phyloP scores from a whole-genome alignment of 2,329 filamentous ascomycete species.

The Mycosphaerella sp. region DNA sequence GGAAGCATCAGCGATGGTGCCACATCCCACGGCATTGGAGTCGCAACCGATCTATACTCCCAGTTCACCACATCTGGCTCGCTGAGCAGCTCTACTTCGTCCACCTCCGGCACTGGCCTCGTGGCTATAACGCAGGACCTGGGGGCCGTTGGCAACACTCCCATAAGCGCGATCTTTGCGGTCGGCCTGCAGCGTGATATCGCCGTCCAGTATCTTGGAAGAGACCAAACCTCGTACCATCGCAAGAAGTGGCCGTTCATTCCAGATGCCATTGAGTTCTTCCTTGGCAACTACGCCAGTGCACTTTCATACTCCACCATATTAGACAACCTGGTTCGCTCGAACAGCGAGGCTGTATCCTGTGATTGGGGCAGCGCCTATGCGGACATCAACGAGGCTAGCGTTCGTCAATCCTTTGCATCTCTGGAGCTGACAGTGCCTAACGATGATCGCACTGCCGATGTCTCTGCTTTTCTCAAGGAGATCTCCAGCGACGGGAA shows the following conservation, averaged over 20 bases:
- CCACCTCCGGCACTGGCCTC: constrained; percentile 15
- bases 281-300: background rate
- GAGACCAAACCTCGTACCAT: background rate
- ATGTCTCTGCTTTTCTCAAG: constrained; percentile 46
- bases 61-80: constrained; percentile 15
- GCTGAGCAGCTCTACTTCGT: constrained; percentile 1
- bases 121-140: constrained; percentile 2
- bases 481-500: constrained; percentile 46
- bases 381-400: constrained; percentile 28
- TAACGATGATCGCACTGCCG: constrained; percentile 15
- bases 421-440: constrained; percentile 28
- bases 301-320: constrained; percentile 13
- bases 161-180: background rate
- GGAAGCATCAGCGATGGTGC: constrained; percentile 3
- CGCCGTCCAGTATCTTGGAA: background rate
- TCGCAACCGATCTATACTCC: constrained; percentile 9
- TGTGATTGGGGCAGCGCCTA: constrained; percentile 24
- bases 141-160: background rate
- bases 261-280: background rate
- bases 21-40: constrained; percentile 2
- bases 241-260: background rate
- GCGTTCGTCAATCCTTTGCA: constrained; percentile 27
- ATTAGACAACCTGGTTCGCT: constrained; percentile 22
- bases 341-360: constrained; percentile 23
- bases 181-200: background rate